phyloP scores from a whole-genome alignment of 257 asterid genomes.

The Ilex asprella region DNA sequence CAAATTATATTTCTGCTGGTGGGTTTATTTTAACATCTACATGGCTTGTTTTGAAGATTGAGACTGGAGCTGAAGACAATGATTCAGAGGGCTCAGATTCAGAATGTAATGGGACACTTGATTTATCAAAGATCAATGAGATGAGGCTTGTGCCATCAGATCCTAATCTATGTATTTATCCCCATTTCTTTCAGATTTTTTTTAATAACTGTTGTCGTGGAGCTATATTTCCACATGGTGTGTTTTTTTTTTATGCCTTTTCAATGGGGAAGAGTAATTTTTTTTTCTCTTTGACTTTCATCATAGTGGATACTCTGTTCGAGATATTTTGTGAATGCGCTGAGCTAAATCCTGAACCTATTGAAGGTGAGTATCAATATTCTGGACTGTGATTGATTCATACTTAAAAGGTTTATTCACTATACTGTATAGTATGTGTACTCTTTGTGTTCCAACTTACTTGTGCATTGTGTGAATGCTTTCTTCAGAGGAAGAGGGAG shows the following conservation, averaged over 20 bases:
- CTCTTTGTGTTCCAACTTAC: slow-evolving; percentile 1
- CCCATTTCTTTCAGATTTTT: background rate
- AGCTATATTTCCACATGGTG: background rate
- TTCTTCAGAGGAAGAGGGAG: slow-evolving; percentile 49
- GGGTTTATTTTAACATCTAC: background rate
- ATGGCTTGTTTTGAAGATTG: slow-evolving; percentile 48
- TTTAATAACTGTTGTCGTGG: background rate
- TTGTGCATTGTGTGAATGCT: slow-evolving; percentile 12
- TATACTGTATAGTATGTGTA: background rate
- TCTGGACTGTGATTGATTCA: background rate
- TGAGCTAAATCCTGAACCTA: slow-evolving; percentile 89
- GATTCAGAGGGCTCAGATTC: slow-evolving; percentile 68
- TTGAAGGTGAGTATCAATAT: slow-evolving; percentile 38
- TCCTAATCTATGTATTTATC: slow-evolving; percentile 53
- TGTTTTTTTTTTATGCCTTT: background rate
- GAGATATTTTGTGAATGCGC: slow-evolving; percentile 88
- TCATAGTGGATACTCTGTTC: slow-evolving; percentile 74
- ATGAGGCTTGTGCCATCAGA: slow-evolving; percentile 91
- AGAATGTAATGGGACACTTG: slow-evolving; percentile 37
- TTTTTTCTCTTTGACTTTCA: slow-evolving; percentile 14
- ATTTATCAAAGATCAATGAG: slow-evolving; percentile 69
- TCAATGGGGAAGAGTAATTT: slow-evolving; percentile 1
- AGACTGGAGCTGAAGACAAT: slow-evolving; percentile 59
- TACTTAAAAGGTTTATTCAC: background rate
- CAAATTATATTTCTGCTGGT: background rate